Base-by-base conservation (phyloP, 1,284 basidiomycete species). In the Wallemia mellicola region DNA sequence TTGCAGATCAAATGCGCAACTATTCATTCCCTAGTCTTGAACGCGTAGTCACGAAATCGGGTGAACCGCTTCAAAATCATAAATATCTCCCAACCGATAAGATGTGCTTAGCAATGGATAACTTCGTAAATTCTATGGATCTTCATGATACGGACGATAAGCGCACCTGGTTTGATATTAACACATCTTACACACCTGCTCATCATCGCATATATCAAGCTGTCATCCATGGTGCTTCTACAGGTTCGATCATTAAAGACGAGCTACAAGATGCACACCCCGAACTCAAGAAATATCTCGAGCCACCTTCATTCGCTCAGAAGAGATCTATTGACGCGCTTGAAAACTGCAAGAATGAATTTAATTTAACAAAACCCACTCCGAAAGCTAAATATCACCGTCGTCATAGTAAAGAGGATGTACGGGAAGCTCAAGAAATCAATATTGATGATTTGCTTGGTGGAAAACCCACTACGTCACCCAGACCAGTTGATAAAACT, bases 121-220 rank as follows among this genome's bases (percentile, higher is more conserved):
- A 77, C 1, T 81, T 91, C 60, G 86, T 95, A 1, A 81, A 86
- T 65, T 75, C 76, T 1, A 83, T 94, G 83, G 82, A 92, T 66
- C 75, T 95, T 58, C 9, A 63, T 24, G 32, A 24, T 26, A 14
- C 54, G 77, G 73, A 77, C 26, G 78, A 76, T 1, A 81, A 76
- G 24, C 77, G 74, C 11, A 65, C 79, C 1, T 96, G 87, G 86
- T 92, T 83, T 65, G 78, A 82, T 62, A 77, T 82, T 0, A 71
- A 75, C 1, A 71, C 80, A 1, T 85, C 85, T 0, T 92, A 79
- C 70, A 94, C 92, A 65, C 89, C 92, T 0, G 79, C 84, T 2
- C 76, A 94, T 27, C 91, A 96, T 67, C 81, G 88, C 33, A 77
- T 81, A 60, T 92, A 92, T 67, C 86, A 94, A 71, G 89, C 89